Evolutionary conservation across 106 monocot genomes (phyloP).

Genomic region (Apostasia shenzhenica): DNA sequence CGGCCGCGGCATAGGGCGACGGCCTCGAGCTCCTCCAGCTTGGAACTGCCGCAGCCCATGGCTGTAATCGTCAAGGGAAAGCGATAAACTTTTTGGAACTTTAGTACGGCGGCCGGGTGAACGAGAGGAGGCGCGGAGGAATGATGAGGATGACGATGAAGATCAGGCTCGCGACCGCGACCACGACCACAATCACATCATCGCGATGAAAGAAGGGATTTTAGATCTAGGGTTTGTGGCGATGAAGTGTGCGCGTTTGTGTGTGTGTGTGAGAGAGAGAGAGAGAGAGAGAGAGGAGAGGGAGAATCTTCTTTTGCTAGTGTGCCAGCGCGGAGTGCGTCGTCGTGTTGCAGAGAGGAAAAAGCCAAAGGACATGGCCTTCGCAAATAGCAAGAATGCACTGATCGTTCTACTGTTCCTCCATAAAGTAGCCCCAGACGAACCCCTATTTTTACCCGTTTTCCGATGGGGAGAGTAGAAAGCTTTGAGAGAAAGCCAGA

Average conservation of each 20-base stretch:
- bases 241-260: background rate
- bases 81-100: background rate
- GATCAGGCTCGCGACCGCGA: background rate
- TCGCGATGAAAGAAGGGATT: background rate
- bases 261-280: background rate
- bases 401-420: background rate
- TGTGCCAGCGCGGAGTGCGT: constrained; percentile 25
- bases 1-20: constrained; percentile 55
- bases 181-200: background rate
- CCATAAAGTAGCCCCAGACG: background rate
- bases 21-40: constrained; percentile 66
- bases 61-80: background rate
- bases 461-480: constrained; percentile 2
- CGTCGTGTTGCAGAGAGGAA: constrained; percentile 21
- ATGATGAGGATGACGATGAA: background rate
- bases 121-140: background rate
- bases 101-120: background rate
- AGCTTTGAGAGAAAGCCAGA: constrained; percentile 7
- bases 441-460: constrained; percentile 10
- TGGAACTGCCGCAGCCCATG: constrained; percentile 87
- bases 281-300: background rate
- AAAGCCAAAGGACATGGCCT: background rate
- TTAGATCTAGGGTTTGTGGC: constrained; percentile 28
- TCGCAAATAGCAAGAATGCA: background rate
- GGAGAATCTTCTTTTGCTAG: constrained; percentile 10